Evolutionary conservation across 1,284 basidiomycete species (phyloP).

Genomic region (Phellopilus nigrolimitatus): DNA sequence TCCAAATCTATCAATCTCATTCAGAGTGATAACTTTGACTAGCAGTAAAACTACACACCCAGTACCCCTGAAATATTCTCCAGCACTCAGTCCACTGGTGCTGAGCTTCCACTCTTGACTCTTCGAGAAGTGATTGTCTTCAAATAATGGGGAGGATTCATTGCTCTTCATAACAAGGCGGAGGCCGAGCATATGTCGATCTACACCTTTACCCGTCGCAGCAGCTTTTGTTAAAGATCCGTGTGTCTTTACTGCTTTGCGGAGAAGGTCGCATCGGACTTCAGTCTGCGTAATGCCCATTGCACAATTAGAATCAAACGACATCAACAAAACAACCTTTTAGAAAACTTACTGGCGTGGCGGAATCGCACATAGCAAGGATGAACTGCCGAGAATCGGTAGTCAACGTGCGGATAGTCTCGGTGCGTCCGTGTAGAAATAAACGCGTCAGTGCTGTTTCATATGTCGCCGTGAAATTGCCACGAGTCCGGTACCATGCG

Average conservation of each 20-base stretch:
- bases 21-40: too few relatives aligned
- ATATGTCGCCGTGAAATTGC: constrained; percentile 84
- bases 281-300: constrained; percentile 31
- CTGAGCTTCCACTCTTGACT: constrained; percentile 89
- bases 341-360: constrained; percentile 38
- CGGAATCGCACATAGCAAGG: constrained; percentile 64
- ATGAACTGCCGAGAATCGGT: constrained; percentile 79
- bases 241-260: constrained; percentile 71
- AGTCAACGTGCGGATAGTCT: constrained; percentile 83
- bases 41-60: constrained; percentile 49
- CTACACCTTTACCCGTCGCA: constrained; percentile 82
- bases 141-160: constrained; percentile 54
- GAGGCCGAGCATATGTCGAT: constrained; percentile 89
- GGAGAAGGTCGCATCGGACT: constrained; percentile 52
- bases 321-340: not conserved
- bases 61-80: constrained; percentile 85
- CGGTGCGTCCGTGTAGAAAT: constrained; percentile 89
- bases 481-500: constrained; percentile 82
- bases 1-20: constrained; percentile 70
- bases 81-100: constrained; percentile 87
- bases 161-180: constrained; percentile 55
- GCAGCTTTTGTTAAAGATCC: constrained; percentile 74
- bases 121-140: constrained; percentile 74
- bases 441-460: constrained; percentile 93
- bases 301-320: too few relatives aligned